These are phyloP conservation scores for Entomortierella beljakovae DNA, from an alignment of 192 early-diverging fungal species.

Conservation along the genomic window DNA sequence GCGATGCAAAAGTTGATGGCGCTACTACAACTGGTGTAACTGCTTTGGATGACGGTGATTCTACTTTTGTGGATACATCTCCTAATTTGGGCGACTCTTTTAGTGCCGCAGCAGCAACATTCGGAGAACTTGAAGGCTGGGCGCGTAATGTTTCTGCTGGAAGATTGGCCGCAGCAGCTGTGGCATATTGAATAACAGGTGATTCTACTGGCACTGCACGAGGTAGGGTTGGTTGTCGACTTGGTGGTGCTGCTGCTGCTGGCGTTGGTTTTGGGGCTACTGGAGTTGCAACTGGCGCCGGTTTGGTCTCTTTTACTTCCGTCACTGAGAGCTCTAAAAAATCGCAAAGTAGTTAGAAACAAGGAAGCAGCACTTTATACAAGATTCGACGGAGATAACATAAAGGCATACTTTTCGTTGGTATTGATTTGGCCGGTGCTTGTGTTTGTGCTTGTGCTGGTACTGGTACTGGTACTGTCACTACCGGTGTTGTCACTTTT, in stretches of 20 bases:
- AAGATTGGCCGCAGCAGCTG: slow-evolving; percentile 40
- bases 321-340: slow-evolving; percentile 25
- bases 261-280: slow-evolving; percentile 14
- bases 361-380: not conserved
- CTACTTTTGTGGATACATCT: slow-evolving; percentile 31
- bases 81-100: slow-evolving; percentile 10
- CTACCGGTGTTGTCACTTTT: no score
- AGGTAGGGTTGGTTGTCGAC: slow-evolving; percentile 43
- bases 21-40: not conserved
- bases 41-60: slow-evolving; percentile 47
- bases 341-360: not conserved
- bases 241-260: slow-evolving; percentile 5
- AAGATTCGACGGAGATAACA: not conserved
- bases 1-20: slow-evolving; percentile 13
- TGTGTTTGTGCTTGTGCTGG: no score
- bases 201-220: slow-evolving; percentile 30
- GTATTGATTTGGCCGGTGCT: slow-evolving; percentile 17
- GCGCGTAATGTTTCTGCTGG: slow-evolving; percentile 47
- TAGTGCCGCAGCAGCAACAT: slow-evolving; percentile 39
- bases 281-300: slow-evolving; percentile 17
- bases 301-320: slow-evolving; percentile 55
- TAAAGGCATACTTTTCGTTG: slow-evolving; percentile 39
- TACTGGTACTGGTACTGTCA: no score
- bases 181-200: slow-evolving; percentile 41
- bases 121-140: slow-evolving; percentile 28